A percentile compares a stretch with the other conserved stretches of the same genome.
Evolutionary conservation across 2,329 filamentous ascomycete genomes (phyloP).

Genomic region (Trichothecium sympodiale): DNA sequence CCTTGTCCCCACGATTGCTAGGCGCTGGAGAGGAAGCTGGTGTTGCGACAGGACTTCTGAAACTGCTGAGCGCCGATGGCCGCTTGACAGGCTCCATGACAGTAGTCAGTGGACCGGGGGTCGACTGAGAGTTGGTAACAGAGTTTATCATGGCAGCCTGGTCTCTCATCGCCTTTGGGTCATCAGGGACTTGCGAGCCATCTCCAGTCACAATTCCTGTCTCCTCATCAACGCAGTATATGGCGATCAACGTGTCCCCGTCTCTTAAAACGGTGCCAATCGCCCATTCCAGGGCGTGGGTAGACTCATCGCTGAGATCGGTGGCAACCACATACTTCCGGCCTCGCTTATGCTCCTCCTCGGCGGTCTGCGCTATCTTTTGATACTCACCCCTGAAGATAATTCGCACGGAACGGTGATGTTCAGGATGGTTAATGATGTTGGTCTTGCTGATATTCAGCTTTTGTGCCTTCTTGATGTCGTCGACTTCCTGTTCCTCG

Average conservation of each 20-base stretch:
- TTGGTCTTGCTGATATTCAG: constrained; percentile 71
- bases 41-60: constrained; percentile 8
- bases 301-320: constrained; percentile 86
- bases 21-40: constrained; percentile 36
- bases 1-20: constrained; percentile 37
- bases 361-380: constrained; percentile 64
- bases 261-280: constrained; percentile 90
- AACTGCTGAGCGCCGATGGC: constrained; percentile 16
- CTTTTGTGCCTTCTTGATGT: constrained; percentile 80
- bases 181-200: constrained; percentile 54
- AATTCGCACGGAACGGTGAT: constrained; percentile 75
- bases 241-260: constrained; percentile 84
- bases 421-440: constrained; percentile 63
- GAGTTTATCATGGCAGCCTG: constrained; percentile 61
- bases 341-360: constrained; percentile 66
- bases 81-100: constrained; percentile 13
- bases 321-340: constrained; percentile 94
- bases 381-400: constrained; percentile 81
- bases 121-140: constrained; percentile 34
- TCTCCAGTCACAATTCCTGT: constrained; percentile 40
- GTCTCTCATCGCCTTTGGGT: constrained; percentile 64
- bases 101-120: constrained; percentile 18
- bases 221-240: constrained; percentile 92
- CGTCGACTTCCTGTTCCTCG: constrained; percentile 70
- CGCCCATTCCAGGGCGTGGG: constrained; percentile 93